Conservation (phyloP, 2,329 filamentous ascomycete genomes). For the Colletotrichum tropicicola region DNA sequence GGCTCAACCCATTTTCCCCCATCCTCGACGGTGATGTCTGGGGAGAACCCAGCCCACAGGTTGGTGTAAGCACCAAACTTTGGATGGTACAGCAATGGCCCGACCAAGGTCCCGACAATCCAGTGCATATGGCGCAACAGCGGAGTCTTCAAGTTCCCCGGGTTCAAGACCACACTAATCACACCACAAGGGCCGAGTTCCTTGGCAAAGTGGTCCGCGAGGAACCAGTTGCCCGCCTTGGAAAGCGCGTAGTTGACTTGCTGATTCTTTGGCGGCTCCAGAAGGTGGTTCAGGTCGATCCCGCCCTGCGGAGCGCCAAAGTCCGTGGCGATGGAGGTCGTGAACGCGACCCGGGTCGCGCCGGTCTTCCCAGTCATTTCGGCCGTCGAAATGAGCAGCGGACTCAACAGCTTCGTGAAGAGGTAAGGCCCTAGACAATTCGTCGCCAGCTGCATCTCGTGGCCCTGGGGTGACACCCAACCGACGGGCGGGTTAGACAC, state of each 20-base stretch:
- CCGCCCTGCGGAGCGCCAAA: conserved; percentile 36
- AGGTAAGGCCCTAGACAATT: conserved; percentile 36
- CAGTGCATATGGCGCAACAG: conserved; percentile 40
- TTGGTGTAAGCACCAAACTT: conserved; percentile 56
- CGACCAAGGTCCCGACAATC: conserved; percentile 29
- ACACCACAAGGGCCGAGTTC: conserved; percentile 32
- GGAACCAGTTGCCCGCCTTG: conserved; percentile 40
- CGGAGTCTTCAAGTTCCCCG: conserved; percentile 47
- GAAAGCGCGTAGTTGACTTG: conserved; percentile 39
- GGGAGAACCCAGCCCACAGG: conserved; percentile 54
- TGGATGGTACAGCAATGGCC: conserved; percentile 36
- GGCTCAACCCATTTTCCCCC: conserved; percentile 39
- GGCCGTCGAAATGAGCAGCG: conserved; percentile 24
- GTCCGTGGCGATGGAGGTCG: conserved; percentile 37
- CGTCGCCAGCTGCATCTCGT: conserved; percentile 35
- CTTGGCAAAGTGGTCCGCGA: conserved; percentile 39
- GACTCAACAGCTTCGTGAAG: conserved; percentile 35
- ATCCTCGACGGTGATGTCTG: conserved; percentile 48
- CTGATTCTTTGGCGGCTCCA: conserved; percentile 21
- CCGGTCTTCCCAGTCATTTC: conserved; percentile 12
- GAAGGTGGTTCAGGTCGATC: conserved; percentile 35
- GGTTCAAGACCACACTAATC: conserved; percentile 41
- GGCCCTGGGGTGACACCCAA: conserved; percentile 36
- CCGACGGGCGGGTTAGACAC: conserved; percentile 36
- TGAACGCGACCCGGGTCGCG: conserved; percentile 43